Conservation (phyloP, 345 rosid species). For the Zanthoxylum bungeanum region DNA sequence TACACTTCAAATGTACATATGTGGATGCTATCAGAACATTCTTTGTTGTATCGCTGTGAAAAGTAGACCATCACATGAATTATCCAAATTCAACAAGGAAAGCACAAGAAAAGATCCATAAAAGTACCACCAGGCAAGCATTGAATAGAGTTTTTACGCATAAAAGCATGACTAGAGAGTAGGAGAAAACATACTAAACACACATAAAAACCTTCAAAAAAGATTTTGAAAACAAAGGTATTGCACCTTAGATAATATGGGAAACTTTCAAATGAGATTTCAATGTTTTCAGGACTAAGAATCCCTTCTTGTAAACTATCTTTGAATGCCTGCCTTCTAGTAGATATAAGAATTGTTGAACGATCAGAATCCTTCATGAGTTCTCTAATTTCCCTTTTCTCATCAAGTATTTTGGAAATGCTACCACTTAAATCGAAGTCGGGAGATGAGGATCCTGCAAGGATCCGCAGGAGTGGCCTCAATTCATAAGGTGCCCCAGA, state of each 20-base stretch:
- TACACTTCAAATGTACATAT: conserved; percentile 75
- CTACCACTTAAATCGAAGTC: conserved; percentile 50
- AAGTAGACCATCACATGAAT: conserved; percentile 5
- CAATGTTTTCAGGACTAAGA: conserved; percentile 57
- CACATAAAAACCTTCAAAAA: not conserved
- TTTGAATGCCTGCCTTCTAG: conserved; percentile 62
- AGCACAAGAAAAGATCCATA: not conserved
- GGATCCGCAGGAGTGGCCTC: conserved; percentile 64
- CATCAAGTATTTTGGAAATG: conserved; percentile 65
- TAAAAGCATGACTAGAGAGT: not conserved
- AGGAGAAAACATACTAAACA: not conserved
- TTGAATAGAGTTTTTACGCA: not conserved
- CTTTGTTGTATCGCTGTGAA: conserved; percentile 78
- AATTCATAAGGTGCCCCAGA: conserved; percentile 55
- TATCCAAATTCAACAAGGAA: not conserved
- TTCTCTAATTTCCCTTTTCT: conserved; percentile 50
- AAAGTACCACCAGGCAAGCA: not conserved
- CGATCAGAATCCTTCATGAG: conserved; percentile 49
- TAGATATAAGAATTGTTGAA: conserved; percentile 42
- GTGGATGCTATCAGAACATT: conserved; percentile 78
- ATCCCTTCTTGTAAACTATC: conserved; percentile 72
- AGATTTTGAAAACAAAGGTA: not conserved
- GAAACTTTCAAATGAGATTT: conserved; percentile 72
- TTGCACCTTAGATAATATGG: conserved; percentile 84
- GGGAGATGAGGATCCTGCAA: conserved; percentile 54